Evolutionary conservation across 192 early-diverging fungal species (phyloP), one percentile per base, ranked within the genome.

Genomic region (Linnemannia schmuckeri): DNA sequence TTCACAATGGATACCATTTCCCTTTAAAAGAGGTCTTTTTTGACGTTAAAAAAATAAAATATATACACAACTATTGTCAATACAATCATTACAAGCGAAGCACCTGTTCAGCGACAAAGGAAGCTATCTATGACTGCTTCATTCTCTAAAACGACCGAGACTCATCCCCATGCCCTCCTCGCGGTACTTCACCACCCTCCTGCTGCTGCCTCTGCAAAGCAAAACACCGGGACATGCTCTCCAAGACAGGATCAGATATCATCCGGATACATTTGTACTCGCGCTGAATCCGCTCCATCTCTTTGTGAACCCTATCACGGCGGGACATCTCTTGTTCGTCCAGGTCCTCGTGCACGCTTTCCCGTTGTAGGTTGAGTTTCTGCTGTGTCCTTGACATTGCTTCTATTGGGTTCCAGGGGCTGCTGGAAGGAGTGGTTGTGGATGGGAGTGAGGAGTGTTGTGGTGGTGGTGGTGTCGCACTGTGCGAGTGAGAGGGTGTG

Each of bases 371-470:
- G 35, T 61, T 35, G 2, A 87, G 68, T 35, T 87, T 87, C 71
- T 87, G 85, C 63, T 87, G 85, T 6, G 85, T 87, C 5, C 85
- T 42, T 6, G 85, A 78, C 68, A 75, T 74, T 37, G 76, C 30
- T 15, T 79, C 77, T 35, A 8, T 30, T 44, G 70, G 46, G 20
- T 41, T 79, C 82, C 82, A 81, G 10, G 85, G 68, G 13, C 75
- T 70, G 38, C 71, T 63, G 8, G 77, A 40, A 17, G 77, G n/a
- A 17, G 47, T 40, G 13, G 37, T 80, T 2, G 72, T 42, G 9
- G 12, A 30, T 12, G 63, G 33, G 73, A n/a, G 8, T 24, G 73
- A 69, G 41, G 70, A 70, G 5, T 38, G 24, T 8, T 35, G 22
- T 55, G 42, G 4, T 12, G 79, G n/a, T 0, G 30, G 15, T 3